These are phyloP conservation scores for Arabidopsis thaliana DNA, from an alignment of 345 rosid species.

Conservation along the genomic window DNA sequence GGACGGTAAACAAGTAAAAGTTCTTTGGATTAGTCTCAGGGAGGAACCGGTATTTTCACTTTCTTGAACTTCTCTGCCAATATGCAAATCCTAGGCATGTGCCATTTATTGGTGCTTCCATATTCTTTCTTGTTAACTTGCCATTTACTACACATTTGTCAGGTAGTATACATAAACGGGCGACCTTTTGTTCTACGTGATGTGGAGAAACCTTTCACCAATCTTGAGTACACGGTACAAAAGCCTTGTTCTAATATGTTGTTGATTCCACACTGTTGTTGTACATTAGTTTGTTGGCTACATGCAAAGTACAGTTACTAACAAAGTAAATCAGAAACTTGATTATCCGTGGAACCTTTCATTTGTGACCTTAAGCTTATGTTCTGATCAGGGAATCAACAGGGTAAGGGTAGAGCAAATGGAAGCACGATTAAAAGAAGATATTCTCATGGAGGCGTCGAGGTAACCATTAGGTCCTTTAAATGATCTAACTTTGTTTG, in stretches of 20 bases:
- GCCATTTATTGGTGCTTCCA: background rate
- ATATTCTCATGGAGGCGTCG: constrained; percentile 86
- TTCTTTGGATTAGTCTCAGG: constrained; percentile 94
- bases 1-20: constrained; percentile 60
- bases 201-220: constrained; percentile 92
- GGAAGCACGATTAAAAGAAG: constrained; percentile 93
- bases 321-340: background rate
- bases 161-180: constrained; percentile 93
- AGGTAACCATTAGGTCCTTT: constrained; percentile 53
- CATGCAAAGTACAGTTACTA: background rate
- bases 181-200: constrained; percentile 98
- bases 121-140: constrained; percentile 19
- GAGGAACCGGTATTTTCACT: constrained; percentile 81
- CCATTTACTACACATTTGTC: constrained; percentile 39
- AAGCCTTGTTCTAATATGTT: background rate
- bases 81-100: constrained; percentile 5
- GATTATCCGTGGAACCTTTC: constrained; percentile 1
- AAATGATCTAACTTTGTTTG: constrained; percentile 31
- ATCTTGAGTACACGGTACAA: constrained; percentile 94
- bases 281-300: background rate
- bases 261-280: background rate
- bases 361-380: constrained; percentile 27
- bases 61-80: background rate
- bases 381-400: constrained; percentile 76
- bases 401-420: constrained; percentile 91